Percentiles rank a stretch among this genome's conserved stretches.
Conservation (phyloP, 352 stramenopile genomes). For the Elongisporangium anandrum region DNA sequence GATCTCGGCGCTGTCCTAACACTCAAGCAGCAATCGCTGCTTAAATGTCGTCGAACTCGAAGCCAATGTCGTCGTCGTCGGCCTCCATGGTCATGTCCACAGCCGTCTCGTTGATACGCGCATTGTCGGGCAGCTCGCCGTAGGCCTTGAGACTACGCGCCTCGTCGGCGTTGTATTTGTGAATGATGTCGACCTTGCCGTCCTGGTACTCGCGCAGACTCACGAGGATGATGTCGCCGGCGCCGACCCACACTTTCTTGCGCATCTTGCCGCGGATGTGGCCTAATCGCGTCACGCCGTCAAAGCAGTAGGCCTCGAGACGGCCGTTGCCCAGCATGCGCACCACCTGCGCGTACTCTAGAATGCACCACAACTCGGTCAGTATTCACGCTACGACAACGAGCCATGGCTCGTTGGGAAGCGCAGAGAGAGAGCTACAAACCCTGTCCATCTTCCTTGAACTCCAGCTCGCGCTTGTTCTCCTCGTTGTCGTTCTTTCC, state of each 20-base stretch:
- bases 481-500: slow-evolving; percentile 99
- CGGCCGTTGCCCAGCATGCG: slow-evolving; percentile 98
- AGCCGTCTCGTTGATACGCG: slow-evolving; percentile 85
- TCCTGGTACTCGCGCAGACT: slow-evolving; percentile 99
- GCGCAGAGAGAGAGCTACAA: slow-evolving; percentile 12
- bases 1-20: no score
- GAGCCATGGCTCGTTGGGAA: background rate
- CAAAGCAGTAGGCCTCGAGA: slow-evolving; percentile 98
- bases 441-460: slow-evolving; percentile 99
- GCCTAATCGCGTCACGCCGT: slow-evolving; percentile 96
- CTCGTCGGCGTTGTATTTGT: slow-evolving; percentile 98
- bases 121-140: slow-evolving; percentile 98
- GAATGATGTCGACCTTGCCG: slow-evolving; percentile 99
- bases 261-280: slow-evolving; percentile 99
- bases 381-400: background rate
- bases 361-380: slow-evolving; percentile 2
- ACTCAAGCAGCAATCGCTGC: slow-evolving; percentile 3
- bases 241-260: slow-evolving; percentile 99
- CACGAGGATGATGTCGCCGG: slow-evolving; percentile 99
- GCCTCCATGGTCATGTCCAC: slow-evolving; percentile 83
- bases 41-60: slow-evolving; percentile 91
- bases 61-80: slow-evolving; percentile 88
- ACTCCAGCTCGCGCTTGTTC: slow-evolving; percentile 99
- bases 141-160: slow-evolving; percentile 99
- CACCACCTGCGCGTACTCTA: slow-evolving; percentile 98